Evolutionary conservation across 1,284 basidiomycete genomes (phyloP), one percentile per base, ranked within the genome.

Genomic region (Tilletia horrida): DNA sequence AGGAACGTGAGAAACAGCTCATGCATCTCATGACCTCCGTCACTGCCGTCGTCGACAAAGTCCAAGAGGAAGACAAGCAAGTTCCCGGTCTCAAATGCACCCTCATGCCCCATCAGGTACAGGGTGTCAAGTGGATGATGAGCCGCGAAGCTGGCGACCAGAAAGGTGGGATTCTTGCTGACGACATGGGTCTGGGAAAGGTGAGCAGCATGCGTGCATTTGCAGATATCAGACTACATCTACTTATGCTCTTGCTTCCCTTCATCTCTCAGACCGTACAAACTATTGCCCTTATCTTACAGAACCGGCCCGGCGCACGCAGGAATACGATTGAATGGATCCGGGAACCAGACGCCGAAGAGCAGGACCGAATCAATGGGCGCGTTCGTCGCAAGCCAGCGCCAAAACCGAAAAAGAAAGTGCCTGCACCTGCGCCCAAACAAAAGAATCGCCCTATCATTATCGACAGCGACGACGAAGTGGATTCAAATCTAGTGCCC

Each of bases 181-280:
- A 95, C 79, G 92, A 95, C 80, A 93, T 92, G 89, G 89, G 91
- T 66, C 55, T 68, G 4, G 63, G 70, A 2, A 74, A 74, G 66
- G 64, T 66, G 57, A 65, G 57, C 64, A 18, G 14, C 4, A 16
- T 13, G 11, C 27, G 11, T 65, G 1, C 35, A 40, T 3, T 21
- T 18, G 14, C 25, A 18, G 35, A 40, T n/a, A 29, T 14, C 27
- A 62, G 48, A 52, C 50, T 25, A 25, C 13, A n/a, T 59, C 29
- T 4, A 3, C 29, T 43, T n/a, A n/a, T n/a, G n/a, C n/a, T n/a
- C n/a, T n/a, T n/a, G n/a, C 13, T 14, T 61, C 0, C 59, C 31
- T 64, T 71, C 85, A 94, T 1, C 93, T 92, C 1, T 11, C 94
- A 96, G 84, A 97, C 93, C 0, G 91, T 95, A n/a, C 93, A 96